Conservation (phyloP, 805 yeast genomes). For the Metschnikowia vanudenii region DNA sequence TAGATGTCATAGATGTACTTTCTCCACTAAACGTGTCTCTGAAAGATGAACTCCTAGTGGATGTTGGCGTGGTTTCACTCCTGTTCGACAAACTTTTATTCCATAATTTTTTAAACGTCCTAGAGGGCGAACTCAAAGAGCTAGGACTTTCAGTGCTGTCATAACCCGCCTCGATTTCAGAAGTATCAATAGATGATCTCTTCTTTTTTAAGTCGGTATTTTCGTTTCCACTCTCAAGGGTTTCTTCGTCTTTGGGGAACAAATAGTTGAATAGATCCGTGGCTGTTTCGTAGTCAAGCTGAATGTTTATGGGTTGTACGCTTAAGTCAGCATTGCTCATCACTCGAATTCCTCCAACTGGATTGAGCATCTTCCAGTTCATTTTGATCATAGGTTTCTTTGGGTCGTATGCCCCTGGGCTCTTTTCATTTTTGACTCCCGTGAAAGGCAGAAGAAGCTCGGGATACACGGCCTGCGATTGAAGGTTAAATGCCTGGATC, state of each 20-base stretch:
- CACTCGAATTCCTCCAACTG: slow-evolving; percentile 90
- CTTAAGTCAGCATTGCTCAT: slow-evolving; percentile 60
- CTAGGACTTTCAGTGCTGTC: slow-evolving; percentile 21
- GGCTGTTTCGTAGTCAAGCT: slow-evolving; percentile 71
- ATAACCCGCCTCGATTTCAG: slow-evolving; percentile 23
- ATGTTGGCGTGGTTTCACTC: slow-evolving; percentile 1
- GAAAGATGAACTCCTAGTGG: neutral
- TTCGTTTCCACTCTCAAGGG: neutral
- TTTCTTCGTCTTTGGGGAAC: slow-evolving; percentile 53
- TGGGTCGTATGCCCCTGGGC: slow-evolving; percentile 8
- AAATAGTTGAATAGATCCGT: slow-evolving; percentile 61
- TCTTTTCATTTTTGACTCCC: slow-evolving; percentile 20
- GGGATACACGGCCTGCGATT: slow-evolving; percentile 57
- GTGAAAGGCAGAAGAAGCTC: slow-evolving; percentile 61
- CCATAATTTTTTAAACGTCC: slow-evolving; percentile 6
- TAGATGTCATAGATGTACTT: slow-evolving; percentile 3
- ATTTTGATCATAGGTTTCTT: slow-evolving; percentile 28
- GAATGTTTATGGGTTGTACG: slow-evolving; percentile 66
- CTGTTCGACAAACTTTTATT: slow-evolving; percentile 1
- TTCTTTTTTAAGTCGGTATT: neutral
- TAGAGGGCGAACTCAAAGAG: slow-evolving; percentile 4
- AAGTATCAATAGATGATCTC: slow-evolving; percentile 24
- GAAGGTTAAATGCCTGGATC: slow-evolving; percentile 69
- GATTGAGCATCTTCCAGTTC: slow-evolving; percentile 76
- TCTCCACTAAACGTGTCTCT: slow-evolving; percentile 6